phyloP scores from a whole-genome alignment of 2,329 filamentous ascomycete species.

The Pyrenochaeta sp. region DNA sequence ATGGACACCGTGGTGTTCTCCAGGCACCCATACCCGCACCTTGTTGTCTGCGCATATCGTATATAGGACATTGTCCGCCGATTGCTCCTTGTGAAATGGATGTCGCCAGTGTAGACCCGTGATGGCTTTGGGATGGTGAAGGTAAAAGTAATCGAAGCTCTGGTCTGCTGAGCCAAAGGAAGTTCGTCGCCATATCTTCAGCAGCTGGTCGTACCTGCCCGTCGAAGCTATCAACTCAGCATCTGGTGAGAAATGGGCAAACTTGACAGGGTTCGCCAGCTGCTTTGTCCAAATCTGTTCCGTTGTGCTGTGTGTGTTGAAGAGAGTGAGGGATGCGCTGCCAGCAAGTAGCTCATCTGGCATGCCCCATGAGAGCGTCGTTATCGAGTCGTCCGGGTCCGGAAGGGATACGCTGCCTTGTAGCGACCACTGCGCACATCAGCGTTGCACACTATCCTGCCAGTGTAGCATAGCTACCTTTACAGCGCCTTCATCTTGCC shows the following conservation, averaged over 20 bases:
- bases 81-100: slow-evolving; percentile 78
- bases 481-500: slow-evolving; percentile 72
- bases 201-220: slow-evolving; percentile 78
- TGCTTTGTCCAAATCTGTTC: slow-evolving; percentile 75
- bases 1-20: slow-evolving; percentile 74
- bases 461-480: slow-evolving; percentile 65
- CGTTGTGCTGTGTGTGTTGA: slow-evolving; percentile 62
- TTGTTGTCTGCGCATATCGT: slow-evolving; percentile 84
- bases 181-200: slow-evolving; percentile 92
- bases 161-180: slow-evolving; percentile 85
- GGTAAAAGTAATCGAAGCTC: slow-evolving; percentile 88
- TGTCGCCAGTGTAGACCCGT: slow-evolving; percentile 86
- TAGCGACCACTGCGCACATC: slow-evolving; percentile 62
- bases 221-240: slow-evolving; percentile 86
- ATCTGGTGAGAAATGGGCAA: slow-evolving; percentile 84
- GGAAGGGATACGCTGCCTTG: slow-evolving; percentile 66
- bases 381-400: slow-evolving; percentile 57
- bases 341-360: slow-evolving; percentile 85
- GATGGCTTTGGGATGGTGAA: slow-evolving; percentile 83
- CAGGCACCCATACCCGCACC: slow-evolving; percentile 83
- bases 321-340: slow-evolving; percentile 74
- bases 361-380: slow-evolving; percentile 84
- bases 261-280: slow-evolving; percentile 76
- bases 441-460: slow-evolving; percentile 27
- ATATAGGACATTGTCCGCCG: slow-evolving; percentile 86